A percentile compares a stretch with the other conserved stretches of the same genome.
Evolutionary conservation across 2,329 filamentous ascomycete genomes (phyloP).

Genomic region (Xylaria sp.): DNA sequence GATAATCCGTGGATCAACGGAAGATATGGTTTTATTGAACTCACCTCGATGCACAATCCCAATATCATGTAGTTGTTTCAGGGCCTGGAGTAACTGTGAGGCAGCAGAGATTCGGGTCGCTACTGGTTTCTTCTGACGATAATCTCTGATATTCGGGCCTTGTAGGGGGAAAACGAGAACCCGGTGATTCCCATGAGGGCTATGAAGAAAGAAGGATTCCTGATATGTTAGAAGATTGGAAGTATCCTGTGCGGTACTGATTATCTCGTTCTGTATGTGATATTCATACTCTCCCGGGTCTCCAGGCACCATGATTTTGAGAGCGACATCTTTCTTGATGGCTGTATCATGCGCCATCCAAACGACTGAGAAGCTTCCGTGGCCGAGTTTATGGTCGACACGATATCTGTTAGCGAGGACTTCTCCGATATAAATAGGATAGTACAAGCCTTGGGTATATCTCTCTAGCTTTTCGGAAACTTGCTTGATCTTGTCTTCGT

Average conservation of each 20-base stretch:
- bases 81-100: not conserved
- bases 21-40: not conserved
- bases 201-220: not conserved
- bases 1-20: not conserved
- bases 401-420: not conserved
- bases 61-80: not conserved
- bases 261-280: not conserved
- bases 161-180: not conserved
- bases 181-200: not conserved
- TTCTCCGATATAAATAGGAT: slow-evolving; percentile 3
- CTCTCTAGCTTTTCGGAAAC: not conserved
- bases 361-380: not conserved
- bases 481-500: not conserved
- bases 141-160: not conserved
- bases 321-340: not conserved
- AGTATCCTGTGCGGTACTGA: not conserved
- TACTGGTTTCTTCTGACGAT: not conserved
- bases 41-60: slow-evolving; percentile 1
- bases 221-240: not conserved
- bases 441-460: slow-evolving; percentile 1
- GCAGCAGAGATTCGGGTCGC: not conserved
- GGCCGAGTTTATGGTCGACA: not conserved
- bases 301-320: not conserved
- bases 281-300: not conserved
- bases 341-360: not conserved